These are phyloP conservation scores for Nemania serpens DNA, from an alignment of 2,329 filamentous ascomycete genomes.

Conservation along the genomic window DNA sequence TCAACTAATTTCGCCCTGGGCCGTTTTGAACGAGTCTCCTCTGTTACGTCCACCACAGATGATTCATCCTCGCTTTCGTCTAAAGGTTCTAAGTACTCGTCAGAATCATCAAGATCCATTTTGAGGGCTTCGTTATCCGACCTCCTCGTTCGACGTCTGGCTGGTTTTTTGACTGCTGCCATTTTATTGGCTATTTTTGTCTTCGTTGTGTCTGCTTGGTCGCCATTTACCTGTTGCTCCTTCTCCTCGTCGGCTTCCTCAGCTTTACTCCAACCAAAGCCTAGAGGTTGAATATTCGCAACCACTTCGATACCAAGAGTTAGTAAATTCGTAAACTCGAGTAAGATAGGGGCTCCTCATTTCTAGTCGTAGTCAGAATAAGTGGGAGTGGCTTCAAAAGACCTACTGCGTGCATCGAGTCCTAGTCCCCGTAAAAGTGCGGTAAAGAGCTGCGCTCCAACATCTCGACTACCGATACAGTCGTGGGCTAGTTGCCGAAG, in stretches of 20 bases:
- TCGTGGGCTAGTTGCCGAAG: constrained; percentile 71
- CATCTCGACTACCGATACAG: constrained; percentile 82
- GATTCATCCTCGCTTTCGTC: constrained; percentile 64
- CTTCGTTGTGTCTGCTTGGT: constrained; percentile 40
- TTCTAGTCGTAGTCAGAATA: neutral
- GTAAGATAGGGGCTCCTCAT: neutral
- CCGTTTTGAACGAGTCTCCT: constrained; percentile 48
- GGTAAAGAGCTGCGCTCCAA: constrained; percentile 88
- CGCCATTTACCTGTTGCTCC: constrained; percentile 29
- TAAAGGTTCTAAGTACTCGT: constrained; percentile 53
- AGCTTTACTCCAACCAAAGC: constrained; percentile 86
- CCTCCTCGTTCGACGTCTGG: constrained; percentile 34
- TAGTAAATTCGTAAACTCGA: neutral
- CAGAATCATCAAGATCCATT: constrained; percentile 48
- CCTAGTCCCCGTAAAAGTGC: constrained; percentile 80
- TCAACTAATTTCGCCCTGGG: constrained; percentile 62
- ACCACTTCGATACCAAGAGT: constrained; percentile 56
- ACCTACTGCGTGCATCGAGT: constrained; percentile 69
- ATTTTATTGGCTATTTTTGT: constrained; percentile 41
- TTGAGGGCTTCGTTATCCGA: constrained; percentile 34
- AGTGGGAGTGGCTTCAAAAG: neutral
- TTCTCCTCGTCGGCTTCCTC: constrained; percentile 73
- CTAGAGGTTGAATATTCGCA: constrained; percentile 80
- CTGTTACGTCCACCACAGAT: constrained; percentile 62
- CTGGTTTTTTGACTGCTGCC: constrained; percentile 28